Evolutionary conservation across 345 rosid genomes (phyloP).

Genomic region (Eucalyptus polybractea): DNA sequence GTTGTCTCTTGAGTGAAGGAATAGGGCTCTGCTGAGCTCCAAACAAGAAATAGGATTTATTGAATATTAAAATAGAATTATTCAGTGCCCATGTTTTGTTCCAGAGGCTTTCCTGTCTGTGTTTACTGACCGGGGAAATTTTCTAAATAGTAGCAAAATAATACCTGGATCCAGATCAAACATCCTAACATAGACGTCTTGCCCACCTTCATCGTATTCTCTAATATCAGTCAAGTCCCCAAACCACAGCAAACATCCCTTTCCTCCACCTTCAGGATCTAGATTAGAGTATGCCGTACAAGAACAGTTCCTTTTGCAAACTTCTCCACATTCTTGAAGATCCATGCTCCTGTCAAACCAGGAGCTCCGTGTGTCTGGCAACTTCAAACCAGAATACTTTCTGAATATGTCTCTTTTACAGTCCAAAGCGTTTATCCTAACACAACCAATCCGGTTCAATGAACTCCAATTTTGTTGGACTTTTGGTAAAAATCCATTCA

Average conservation of each 20-base stretch:
- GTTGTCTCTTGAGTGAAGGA: neutral
- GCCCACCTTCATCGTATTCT: neutral
- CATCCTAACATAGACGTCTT: neutral
- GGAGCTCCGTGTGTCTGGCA: constrained; percentile 20
- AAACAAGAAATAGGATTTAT: neutral
- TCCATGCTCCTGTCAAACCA: constrained; percentile 3
- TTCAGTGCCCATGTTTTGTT: neutral
- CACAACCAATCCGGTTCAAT: constrained; percentile 20
- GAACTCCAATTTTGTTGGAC: constrained; percentile 9
- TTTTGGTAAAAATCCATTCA: constrained; percentile 22
- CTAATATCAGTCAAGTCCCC: constrained; percentile 23
- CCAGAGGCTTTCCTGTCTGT: constrained; percentile 1
- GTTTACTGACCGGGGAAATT: neutral
- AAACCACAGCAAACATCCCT: constrained; percentile 37
- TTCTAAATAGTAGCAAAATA: neutral
- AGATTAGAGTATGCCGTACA: constrained; percentile 29
- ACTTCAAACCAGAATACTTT: constrained; percentile 2
- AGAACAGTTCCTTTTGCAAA: constrained; percentile 25
- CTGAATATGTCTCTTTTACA: constrained; percentile 24
- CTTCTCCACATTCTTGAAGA: constrained; percentile 8
- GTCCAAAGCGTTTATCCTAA: constrained; percentile 7
- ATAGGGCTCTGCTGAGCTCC: neutral
- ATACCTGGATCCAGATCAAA: neutral
- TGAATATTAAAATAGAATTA: neutral
- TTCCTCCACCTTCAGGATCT: constrained; percentile 15